Evolutionary conservation across 257 asterid genomes (phyloP).

Genomic region (Solanum pinnatisectum): DNA sequence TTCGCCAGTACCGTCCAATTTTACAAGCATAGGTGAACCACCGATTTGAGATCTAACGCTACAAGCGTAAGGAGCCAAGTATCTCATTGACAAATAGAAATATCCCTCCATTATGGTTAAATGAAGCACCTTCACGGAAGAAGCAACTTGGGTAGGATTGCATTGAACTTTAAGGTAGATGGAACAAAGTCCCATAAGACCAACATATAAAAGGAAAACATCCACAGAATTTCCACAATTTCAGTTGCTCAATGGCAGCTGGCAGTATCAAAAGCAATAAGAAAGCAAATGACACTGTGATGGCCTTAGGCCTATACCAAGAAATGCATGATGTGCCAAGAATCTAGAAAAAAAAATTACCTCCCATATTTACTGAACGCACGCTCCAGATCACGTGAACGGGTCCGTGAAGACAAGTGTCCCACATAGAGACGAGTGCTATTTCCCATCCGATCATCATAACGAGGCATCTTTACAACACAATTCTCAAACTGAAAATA

Average conservation of each 20-base stretch:
- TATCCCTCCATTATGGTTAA: background rate
- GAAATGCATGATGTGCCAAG: background rate
- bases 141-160: background rate
- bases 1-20: background rate
- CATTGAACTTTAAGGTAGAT: background rate
- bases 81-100: background rate
- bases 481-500: slow-evolving; percentile 6
- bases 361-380: slow-evolving; percentile 88
- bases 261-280: background rate
- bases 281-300: background rate
- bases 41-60: background rate
- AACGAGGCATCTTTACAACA: slow-evolving; percentile 70
- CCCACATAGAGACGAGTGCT: slow-evolving; percentile 95
- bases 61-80: background rate
- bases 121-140: background rate
- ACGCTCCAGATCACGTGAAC: slow-evolving; percentile 86
- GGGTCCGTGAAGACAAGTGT: slow-evolving; percentile 89
- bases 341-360: slow-evolving; percentile 18
- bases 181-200: background rate
- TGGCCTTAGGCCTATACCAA: background rate
- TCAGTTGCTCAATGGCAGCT: background rate
- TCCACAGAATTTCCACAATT: background rate
- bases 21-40: background rate
- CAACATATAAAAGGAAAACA: background rate
- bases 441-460: slow-evolving; percentile 67